phyloP scores from a whole-genome alignment of 768 basidiomycete genomes.

The Panus rudis region DNA sequence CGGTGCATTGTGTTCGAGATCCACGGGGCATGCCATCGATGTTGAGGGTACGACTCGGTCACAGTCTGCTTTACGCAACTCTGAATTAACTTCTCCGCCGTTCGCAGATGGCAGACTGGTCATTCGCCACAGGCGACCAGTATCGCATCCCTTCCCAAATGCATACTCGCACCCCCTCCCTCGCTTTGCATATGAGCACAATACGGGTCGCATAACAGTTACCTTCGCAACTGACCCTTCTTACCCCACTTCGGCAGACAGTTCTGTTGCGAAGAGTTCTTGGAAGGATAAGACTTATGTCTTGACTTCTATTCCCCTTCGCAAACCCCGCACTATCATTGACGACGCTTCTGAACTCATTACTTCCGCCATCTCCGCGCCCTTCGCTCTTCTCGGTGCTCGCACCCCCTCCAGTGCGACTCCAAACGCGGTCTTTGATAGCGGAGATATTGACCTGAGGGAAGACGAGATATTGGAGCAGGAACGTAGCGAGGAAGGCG shows the following conservation, averaged over 20 bases:
- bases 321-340: conserved; percentile 60
- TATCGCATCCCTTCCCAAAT: conserved; percentile 75
- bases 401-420: conserved; percentile 26
- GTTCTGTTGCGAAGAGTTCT: conserved; percentile 27
- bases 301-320: conserved; percentile 58
- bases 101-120: conserved; percentile 55
- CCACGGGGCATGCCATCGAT: conserved; percentile 78
- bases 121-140: conserved; percentile 68
- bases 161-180: conserved; percentile 71
- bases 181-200: conserved; percentile 50
- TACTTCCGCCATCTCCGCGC: conserved; percentile 50
- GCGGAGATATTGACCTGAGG: conserved; percentile 56
- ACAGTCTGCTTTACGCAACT: conserved; percentile 1
- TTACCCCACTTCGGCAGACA: conserved; percentile 36
- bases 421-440: conserved; percentile 61
- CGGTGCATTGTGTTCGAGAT: conserved; percentile 70
- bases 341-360: conserved; percentile 67
- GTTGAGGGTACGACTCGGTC: conserved; percentile 48
- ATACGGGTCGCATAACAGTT: conserved; percentile 53
- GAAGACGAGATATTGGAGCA: conserved; percentile 78
- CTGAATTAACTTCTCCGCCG: conserved; percentile 6
- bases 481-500: conserved; percentile 71
- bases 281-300: conserved; percentile 61
- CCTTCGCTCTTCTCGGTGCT: conserved; percentile 47
- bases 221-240: conserved; percentile 58